Evolutionary conservation across 768 basidiomycete genomes (phyloP).

Genomic region (Boletus rubescentipes): DNA sequence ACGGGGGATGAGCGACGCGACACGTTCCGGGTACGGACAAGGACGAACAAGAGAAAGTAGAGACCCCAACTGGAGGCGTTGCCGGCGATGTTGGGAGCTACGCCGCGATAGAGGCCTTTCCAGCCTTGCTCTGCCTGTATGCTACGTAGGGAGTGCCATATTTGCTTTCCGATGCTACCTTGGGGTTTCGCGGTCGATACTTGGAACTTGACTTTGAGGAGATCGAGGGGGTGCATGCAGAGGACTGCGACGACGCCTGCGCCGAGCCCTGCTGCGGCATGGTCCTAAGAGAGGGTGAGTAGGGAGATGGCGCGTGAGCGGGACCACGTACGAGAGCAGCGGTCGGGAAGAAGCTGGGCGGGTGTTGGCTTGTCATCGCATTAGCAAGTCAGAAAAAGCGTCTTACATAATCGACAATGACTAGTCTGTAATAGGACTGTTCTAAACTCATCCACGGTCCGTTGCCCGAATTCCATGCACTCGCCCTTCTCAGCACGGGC

Average conservation of each 20-base stretch:
- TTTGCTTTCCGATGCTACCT: constrained; percentile 66
- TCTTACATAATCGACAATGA: constrained; percentile 16
- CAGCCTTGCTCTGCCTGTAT: constrained; percentile 77
- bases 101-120: constrained; percentile 86
- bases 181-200: constrained; percentile 68
- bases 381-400: constrained; percentile 2
- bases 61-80: constrained; percentile 97
- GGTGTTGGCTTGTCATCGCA: constrained; percentile 30
- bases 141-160: constrained; percentile 70
- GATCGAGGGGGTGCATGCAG: constrained; percentile 96
- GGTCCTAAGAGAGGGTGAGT: constrained; percentile 60
- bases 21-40: neutral
- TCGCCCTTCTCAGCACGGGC: neutral
- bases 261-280: constrained; percentile 90
- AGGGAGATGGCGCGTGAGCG: accelerated
- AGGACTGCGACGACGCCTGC: constrained; percentile 91
- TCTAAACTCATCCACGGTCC: constrained; percentile 2
- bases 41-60: constrained; percentile 89
- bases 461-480: too few relatives aligned
- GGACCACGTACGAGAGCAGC: constrained; percentile 31
- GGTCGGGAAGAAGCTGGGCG: constrained; percentile 44
- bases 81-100: constrained; percentile 88
- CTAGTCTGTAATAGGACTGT: too few relatives aligned
- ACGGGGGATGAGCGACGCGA: constrained; percentile 1
- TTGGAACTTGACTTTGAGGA: constrained; percentile 93